Base-by-base conservation (phyloP, 768 basidiomycete species). In the Crepidotus variabilis region DNA sequence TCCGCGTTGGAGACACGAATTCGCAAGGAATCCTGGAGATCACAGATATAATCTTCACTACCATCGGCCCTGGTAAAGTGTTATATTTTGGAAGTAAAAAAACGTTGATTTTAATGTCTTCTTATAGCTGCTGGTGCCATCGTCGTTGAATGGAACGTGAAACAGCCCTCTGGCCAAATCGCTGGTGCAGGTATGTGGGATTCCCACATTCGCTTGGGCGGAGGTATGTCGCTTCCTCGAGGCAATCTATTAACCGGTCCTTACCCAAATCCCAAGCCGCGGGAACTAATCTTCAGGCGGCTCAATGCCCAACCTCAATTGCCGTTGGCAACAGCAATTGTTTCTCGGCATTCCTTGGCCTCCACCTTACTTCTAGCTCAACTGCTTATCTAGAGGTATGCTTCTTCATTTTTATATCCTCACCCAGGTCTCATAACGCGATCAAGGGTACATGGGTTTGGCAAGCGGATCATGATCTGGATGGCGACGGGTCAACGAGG, bases 401-500 rank as follows among this genome's bases (percentile, higher is more conserved):
- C 21, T 1, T 6, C 34, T 24, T 34, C 47, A 13, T 6, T 22
- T 47, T 1, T 50, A 13, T 28, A 18, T 0, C 13, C 7, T 20
- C n/a, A n/a, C 8, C 23, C 24, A 47, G 32, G 2, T 14, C 24
- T 24, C 2, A 33, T n/a, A 1, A 2, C 2, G 5, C 16, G 18
- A 33, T 13, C 50, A 50, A 87, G 85, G 87, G 85, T 24, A 79
- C 83, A 18, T 92, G 90, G 90, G 75, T 89, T 3, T 92, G 90
- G 90, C 72, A 79, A 14, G 89, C 90, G 10, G 91, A 93, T 63
- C 90, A 93, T 63, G 85, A 90, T 56, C 76, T 91, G 16, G 90
- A 92, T 57, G 72, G 75, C 23, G 67, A 76, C 47, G 70, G 77
- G 20, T 59, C 64, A 14, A 69, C 72, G 6, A 82, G 84, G 63